Evolutionary conservation across 441 rosid genomes (phyloP).

Genomic region (Geranium incanum): DNA sequence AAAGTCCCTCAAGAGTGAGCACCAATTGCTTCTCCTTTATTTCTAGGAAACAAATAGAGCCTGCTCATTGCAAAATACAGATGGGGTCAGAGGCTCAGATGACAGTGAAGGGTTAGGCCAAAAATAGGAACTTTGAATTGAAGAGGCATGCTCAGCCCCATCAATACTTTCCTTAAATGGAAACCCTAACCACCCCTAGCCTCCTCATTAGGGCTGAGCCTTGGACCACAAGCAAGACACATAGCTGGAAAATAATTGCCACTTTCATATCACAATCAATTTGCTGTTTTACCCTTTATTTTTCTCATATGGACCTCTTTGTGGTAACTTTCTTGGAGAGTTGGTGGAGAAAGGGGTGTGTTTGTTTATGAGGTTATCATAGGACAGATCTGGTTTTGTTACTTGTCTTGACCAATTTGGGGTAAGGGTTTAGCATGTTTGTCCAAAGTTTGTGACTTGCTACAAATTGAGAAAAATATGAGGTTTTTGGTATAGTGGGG

Average conservation of each 20-base stretch:
- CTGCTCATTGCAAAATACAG: not conserved
- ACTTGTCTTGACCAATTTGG: not conserved
- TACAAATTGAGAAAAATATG: not conserved
- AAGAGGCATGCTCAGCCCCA: not conserved
- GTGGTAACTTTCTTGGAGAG: slow-evolving; percentile 1
- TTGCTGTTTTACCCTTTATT: not conserved
- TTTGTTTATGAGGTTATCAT: not conserved
- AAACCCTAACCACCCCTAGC: not conserved
- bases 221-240: not conserved
- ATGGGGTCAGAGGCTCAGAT: slow-evolving; percentile 1
- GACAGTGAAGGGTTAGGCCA: not conserved
- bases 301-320: not conserved
- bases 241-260: not conserved
- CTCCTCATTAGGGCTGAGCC: not conserved
- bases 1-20: not conserved
- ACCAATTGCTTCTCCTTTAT: not conserved
- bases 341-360: not conserved
- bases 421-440: not conserved
- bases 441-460: not conserved
- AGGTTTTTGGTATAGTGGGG: not conserved
- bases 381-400: not conserved
- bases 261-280: not conserved
- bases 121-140: not conserved
- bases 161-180: slow-evolving; percentile 3
- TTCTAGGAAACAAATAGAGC: not conserved